Base-by-base conservation (phyloP, 2,329 filamentous ascomycete species). In the Aspergillus clavatus region DNA sequence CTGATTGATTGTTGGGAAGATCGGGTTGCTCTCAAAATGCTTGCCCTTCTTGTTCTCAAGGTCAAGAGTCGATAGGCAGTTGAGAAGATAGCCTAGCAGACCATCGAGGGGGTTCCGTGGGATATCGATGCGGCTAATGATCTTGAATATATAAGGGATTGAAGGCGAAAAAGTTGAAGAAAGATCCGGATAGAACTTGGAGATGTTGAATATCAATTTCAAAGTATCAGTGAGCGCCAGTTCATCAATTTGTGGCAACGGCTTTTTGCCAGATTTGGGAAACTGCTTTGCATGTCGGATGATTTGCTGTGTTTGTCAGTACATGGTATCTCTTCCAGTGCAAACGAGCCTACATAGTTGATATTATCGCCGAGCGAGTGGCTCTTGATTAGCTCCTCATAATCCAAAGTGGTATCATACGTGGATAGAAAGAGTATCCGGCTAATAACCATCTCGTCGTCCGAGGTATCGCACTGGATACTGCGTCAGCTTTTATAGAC, bases 141-240 rank as follows among this genome's bases (percentile, higher is more conserved):
- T 78, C 36, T 80, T 78, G 45, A 90, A 73, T 22, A 97, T 79
- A 47, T 82, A 76, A 8, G 82, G 77, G 33, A 94, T 77, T 2
- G 84, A 81, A 18, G 78, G 71, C 1, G 81, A 81, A 60, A 96
- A 94, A 0, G 74, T 69, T 0, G 72, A 64, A 4, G 72, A 68
- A 21, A 84, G 75, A 33, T 83, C 75, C 3, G 82, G 80, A 58
- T 84, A 85, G 58, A 83, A 82, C 57, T 90, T 83, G 1, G 86
- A 86, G 42, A 95, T 75, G 66, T 96, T 96, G 75, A 94, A 97
- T 41, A 95, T 71, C 31, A 97, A 76, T 61, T 95, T 96, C 40
- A 93, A 72, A 0, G 86, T 91, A 66, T 97, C 91, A 7, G 76
- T 77, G 28, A 97, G 75, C 0, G 90, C 89, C 80, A 91, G 82